phyloP scores from a whole-genome alignment of 2,329 filamentous ascomycete genomes.

The Xylariaceae sp. region DNA sequence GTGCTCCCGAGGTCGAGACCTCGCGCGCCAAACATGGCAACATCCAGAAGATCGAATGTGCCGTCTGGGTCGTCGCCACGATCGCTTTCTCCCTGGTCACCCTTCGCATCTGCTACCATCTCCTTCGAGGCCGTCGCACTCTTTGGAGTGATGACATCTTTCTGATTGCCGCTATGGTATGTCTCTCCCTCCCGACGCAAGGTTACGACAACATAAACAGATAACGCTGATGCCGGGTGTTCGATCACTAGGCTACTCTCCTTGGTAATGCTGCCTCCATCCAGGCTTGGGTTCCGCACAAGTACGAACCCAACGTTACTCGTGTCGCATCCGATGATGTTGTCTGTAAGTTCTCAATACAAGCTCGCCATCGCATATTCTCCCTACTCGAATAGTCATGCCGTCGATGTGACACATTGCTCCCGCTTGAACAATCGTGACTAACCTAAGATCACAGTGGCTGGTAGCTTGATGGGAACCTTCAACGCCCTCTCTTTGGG shows the following conservation, averaged over 20 bases:
- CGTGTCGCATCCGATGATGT: background rate
- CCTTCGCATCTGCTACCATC: conserved; percentile 14
- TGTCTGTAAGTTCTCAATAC: conserved; percentile 8
- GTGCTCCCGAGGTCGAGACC: conserved; percentile 13
- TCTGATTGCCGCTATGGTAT: conserved; percentile 18
- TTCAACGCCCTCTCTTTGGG: conserved; percentile 21
- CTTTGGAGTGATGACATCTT: conserved; percentile 19
- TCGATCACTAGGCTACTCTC: background rate
- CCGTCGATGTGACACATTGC: background rate
- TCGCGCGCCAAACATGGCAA: conserved; percentile 2
- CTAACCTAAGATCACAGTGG: conserved; percentile 13
- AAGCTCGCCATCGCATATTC: background rate
- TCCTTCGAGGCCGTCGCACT: conserved; percentile 11
- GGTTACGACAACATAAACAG: background rate
- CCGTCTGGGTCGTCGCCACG: conserved; percentile 7
- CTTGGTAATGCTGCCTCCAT: conserved; percentile 14
- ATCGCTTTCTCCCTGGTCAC: conserved; percentile 8
- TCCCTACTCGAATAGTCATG: background rate
- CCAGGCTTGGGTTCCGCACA: conserved; percentile 13
- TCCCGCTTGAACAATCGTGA: background rate
- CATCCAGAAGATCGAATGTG: conserved; percentile 1
- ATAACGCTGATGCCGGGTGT: no score
- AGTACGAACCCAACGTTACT: conserved; percentile 14
- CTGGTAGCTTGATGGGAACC: conserved; percentile 16
- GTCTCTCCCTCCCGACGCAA: background rate